These are phyloP conservation scores for Polygonum aviculare DNA, from an alignment of 148 eudicot species.

Conservation along the genomic window DNA sequence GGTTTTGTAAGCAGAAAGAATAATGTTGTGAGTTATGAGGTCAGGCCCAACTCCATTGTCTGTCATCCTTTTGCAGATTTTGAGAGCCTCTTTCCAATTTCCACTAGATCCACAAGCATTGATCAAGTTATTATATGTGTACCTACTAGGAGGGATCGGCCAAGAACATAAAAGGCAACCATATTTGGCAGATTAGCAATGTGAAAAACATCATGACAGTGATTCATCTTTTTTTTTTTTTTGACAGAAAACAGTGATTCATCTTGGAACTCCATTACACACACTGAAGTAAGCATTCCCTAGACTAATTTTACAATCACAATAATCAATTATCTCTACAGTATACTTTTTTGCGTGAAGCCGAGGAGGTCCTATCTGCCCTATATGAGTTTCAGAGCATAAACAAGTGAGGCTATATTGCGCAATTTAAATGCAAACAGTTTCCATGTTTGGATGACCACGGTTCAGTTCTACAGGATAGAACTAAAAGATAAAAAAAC, in stretches of 20 bases:
- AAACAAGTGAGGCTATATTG: neutral
- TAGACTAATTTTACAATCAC: neutral
- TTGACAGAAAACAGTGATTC: too few relatives aligned
- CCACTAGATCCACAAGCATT: constrained; percentile 98
- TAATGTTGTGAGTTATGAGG: constrained; percentile 85
- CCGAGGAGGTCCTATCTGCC: neutral
- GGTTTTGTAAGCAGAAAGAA: constrained; percentile 79
- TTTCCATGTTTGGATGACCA: neutral
- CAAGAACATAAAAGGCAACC: constrained; percentile 5
- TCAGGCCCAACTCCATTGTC: constrained; percentile 98
- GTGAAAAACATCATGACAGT: neutral
- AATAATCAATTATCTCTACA: neutral
- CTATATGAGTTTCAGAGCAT: neutral
- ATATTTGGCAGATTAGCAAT: neutral
- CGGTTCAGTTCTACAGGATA: neutral
- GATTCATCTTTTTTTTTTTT: neutral
- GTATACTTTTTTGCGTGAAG: neutral
- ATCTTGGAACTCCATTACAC: neutral
- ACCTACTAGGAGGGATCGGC: constrained; percentile 90
- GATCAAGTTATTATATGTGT: constrained; percentile 85
- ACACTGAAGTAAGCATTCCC: neutral
- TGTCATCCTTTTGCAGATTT: constrained; percentile 82
- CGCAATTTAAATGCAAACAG: neutral
- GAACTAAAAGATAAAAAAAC: neutral
- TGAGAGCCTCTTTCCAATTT: constrained; percentile 93